These are phyloP conservation scores for Spathaspora girioi DNA, from an alignment of 805 yeast species.

Conservation along the genomic window DNA sequence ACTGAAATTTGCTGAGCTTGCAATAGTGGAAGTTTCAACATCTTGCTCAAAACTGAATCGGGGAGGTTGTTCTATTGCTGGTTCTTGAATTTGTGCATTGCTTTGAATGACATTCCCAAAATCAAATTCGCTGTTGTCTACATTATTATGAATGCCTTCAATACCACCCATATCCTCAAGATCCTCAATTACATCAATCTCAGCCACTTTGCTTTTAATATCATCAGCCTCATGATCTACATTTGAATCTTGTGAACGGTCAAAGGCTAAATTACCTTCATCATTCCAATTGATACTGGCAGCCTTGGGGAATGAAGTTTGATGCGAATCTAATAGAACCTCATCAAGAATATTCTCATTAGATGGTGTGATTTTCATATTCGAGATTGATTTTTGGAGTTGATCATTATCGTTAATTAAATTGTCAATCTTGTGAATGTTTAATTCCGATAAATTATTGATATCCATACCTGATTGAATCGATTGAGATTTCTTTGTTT, in stretches of 20 bases:
- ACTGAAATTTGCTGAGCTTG: constrained; percentile 36
- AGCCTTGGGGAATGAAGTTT: constrained; percentile 33
- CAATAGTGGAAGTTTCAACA: constrained; percentile 15
- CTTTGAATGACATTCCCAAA: background rate
- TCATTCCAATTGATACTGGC: constrained; percentile 43
- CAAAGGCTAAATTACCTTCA: constrained; percentile 27
- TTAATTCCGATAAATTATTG: constrained; percentile 37
- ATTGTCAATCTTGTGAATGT: constrained; percentile 34
- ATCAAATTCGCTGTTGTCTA: background rate
- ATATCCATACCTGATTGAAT: constrained; percentile 19
- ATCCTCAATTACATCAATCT: background rate
- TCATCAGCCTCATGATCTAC: constrained; percentile 1
- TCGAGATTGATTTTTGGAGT: constrained; percentile 6
- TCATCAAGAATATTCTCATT: constrained; percentile 11
- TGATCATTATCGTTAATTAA: constrained; percentile 25
- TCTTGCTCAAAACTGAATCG: background rate
- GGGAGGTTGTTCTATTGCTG: background rate
- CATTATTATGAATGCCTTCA: background rate
- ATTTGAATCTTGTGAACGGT: constrained; percentile 14
- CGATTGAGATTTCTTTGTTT: constrained; percentile 9
- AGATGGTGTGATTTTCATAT: constrained; percentile 1
- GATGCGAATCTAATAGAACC: constrained; percentile 10
- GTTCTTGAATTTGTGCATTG: no score
- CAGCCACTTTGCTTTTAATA: background rate
- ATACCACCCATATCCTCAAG: background rate